A percentile compares a stretch with the other conserved stretches of the same genome.
Conservation (phyloP, 2,329 filamentous ascomycete genomes). For the Xylariaceae sp. region DNA sequence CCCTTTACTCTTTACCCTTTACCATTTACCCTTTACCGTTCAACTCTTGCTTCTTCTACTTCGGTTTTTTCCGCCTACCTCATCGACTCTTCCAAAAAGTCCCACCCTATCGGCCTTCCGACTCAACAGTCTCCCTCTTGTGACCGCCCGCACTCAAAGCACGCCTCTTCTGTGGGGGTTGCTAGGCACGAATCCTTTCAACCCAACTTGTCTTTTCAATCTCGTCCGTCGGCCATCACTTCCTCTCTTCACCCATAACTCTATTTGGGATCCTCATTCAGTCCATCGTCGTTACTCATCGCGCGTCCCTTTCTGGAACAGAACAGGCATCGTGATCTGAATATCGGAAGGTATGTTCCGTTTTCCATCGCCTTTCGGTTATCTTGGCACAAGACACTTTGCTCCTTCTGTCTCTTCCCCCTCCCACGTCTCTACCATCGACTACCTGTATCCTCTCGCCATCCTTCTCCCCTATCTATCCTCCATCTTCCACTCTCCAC, state of each 20-base stretch:
- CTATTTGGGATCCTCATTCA: background rate
- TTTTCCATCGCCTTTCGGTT: background rate
- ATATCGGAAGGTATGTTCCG: slow-evolving; percentile 10
- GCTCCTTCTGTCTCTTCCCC: background rate
- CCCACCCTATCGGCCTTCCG: background rate
- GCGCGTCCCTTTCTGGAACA: slow-evolving; percentile 3
- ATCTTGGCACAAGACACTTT: background rate
- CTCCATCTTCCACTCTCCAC: slow-evolving; percentile 4
- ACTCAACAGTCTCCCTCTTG: background rate
- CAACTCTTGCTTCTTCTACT: background rate
- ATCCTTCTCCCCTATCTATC: slow-evolving; percentile 17
- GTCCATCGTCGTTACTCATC: background rate
- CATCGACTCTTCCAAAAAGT: too few species aligned
- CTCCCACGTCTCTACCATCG: background rate
- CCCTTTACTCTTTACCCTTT: background rate
- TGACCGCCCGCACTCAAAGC: background rate
- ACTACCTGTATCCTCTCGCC: background rate
- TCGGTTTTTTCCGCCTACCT: too few species aligned
- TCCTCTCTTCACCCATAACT: background rate
- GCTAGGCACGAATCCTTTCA: background rate
- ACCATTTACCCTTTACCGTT: background rate
- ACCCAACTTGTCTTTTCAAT: background rate
- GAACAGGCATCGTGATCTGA: background rate
- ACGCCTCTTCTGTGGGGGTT: background rate
- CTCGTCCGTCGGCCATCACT: background rate